A percentile compares a stretch with the other conserved stretches of the same genome.
Evolutionary conservation across 345 rosid species (phyloP).

Genomic region (Firmiana major): DNA sequence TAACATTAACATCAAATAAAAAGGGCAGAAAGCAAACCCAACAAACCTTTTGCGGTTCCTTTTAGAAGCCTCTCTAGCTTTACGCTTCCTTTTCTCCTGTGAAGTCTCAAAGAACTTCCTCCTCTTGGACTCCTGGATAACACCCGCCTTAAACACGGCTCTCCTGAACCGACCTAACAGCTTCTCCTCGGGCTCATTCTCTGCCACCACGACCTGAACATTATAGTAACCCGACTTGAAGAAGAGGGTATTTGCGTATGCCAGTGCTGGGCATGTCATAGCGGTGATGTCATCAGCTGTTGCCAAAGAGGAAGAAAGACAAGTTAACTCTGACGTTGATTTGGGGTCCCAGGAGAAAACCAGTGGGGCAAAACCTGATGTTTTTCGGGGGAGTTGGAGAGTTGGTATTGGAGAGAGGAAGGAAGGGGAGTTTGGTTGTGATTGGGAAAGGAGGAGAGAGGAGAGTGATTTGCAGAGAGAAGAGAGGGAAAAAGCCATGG

Average conservation of each 20-base stretch:
- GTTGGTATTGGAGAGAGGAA: background rate
- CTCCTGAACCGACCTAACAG: conserved; percentile 30
- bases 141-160: conserved; percentile 28
- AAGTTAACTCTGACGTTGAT: background rate
- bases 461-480: conserved; percentile 9
- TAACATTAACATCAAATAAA: background rate
- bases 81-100: conserved; percentile 35
- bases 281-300: background rate
- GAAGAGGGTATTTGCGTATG: conserved; percentile 25
- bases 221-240: conserved; percentile 30
- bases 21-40: background rate
- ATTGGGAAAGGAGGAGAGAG: background rate
- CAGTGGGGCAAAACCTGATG: background rate
- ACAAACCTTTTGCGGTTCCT: conserved; percentile 31
- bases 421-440: background rate
- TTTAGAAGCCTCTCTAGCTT: conserved; percentile 31
- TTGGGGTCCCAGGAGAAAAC: background rate
- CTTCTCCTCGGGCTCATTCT: conserved; percentile 41
- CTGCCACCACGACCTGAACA: conserved; percentile 30
- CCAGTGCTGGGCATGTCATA: conserved; percentile 17
- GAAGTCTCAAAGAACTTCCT: conserved; percentile 36
- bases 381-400: conserved; percentile 1
- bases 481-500: conserved; percentile 9
- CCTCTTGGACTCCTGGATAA: conserved; percentile 31
- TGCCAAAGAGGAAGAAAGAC: background rate